Conservation (phyloP, 257 asterid species). For the Capsicum pubescens region DNA sequence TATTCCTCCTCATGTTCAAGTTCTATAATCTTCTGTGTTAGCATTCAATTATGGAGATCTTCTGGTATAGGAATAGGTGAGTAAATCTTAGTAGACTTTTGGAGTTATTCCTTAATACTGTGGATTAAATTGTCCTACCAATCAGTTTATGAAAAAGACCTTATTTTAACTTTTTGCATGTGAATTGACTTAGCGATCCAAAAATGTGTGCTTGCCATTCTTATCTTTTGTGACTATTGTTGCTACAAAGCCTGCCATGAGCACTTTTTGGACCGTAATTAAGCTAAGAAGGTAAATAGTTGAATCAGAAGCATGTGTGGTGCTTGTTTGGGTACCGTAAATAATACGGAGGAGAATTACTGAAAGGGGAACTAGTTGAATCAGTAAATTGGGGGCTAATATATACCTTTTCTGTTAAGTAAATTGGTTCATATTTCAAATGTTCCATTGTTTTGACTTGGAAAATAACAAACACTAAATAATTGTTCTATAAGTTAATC, state of each 20-base stretch:
- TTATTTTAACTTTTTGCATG: not conserved
- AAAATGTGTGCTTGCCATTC: not conserved
- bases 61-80: not conserved
- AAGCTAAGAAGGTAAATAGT: not conserved
- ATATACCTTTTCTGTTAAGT: not conserved
- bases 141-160: not conserved
- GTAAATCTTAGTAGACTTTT: not conserved
- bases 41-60: not conserved
- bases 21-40: not conserved
- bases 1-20: not conserved
- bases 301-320: conserved; percentile 18
- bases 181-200: not conserved
- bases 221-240: not conserved
- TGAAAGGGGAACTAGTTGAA: not conserved
- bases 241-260: not conserved
- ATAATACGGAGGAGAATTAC: not conserved
- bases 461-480: conserved; percentile 10
- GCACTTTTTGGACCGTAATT: not conserved
- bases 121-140: not conserved
- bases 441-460: conserved; percentile 7
- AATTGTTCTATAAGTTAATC: not conserved
- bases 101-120: not conserved
- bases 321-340: not conserved
- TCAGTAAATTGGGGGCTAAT: conserved; percentile 7
- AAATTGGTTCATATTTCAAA: conserved; percentile 13